Conservation (phyloP, 1,139 yeast species). For the Pichia sp. region DNA sequence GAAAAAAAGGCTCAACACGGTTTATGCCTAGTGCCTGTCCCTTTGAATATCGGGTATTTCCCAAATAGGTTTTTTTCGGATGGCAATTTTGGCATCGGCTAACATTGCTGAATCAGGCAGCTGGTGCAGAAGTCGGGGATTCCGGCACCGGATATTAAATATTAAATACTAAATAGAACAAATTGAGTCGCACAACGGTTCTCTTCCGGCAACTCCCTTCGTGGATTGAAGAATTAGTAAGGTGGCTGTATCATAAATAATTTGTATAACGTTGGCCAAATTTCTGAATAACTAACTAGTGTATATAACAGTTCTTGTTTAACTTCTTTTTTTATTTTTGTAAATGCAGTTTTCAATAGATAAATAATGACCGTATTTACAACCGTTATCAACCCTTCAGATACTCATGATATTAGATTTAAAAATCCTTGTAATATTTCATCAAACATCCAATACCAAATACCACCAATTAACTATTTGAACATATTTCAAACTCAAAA, state of each 20-base stretch:
- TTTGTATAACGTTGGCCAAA: too few relatives aligned
- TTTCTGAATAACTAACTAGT: too few relatives aligned
- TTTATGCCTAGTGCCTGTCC: not conserved
- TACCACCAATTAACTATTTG: slow-evolving; percentile 9
- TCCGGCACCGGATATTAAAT: not conserved
- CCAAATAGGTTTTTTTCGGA: not conserved
- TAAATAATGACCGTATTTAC: slow-evolving; percentile 11
- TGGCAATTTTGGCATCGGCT: too few relatives aligned
- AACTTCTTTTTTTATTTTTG: not conserved
- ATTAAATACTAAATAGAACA: too few relatives aligned
- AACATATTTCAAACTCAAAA: slow-evolving; percentile 8
- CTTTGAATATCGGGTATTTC: not conserved
- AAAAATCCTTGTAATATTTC: not conserved
- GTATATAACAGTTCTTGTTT: too few relatives aligned
- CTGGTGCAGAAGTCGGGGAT: not conserved
- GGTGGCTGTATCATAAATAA: too few relatives aligned
- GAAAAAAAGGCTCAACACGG: not conserved
- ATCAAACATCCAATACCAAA: slow-evolving; percentile 9
- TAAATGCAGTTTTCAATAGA: not conserved
- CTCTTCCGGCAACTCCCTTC: not conserved
- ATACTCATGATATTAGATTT: slow-evolving; percentile 6
- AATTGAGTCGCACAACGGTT: not conserved
- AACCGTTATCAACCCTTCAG: slow-evolving; percentile 5
- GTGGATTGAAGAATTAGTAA: too few relatives aligned
- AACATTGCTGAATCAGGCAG: too few relatives aligned